phyloP scores from a whole-genome alignment of 1,284 basidiomycete genomes.

The Volvariella volvacea region DNA sequence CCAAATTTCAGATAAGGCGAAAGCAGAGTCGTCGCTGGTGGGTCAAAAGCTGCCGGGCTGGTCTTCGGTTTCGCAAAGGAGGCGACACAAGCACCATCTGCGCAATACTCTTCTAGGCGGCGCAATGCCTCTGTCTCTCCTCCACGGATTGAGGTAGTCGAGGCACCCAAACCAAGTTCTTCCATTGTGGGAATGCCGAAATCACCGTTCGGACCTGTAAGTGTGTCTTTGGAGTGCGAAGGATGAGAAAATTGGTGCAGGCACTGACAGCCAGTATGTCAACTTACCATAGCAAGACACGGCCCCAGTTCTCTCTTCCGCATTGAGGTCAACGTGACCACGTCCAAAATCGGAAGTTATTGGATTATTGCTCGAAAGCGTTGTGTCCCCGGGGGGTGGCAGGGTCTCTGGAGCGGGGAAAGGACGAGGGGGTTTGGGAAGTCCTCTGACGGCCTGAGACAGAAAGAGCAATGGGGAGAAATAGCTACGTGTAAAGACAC shows the following conservation, averaged over 20 bases:
- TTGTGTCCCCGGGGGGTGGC: slow-evolving; percentile 11
- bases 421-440: slow-evolving; percentile 10
- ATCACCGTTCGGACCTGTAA: slow-evolving; percentile 23
- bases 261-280: too few species aligned
- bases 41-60: slow-evolving; percentile 32
- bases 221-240: slow-evolving; percentile 20
- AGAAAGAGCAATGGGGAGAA: not conserved
- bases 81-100: slow-evolving; percentile 27
- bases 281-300: slow-evolving; percentile 7
- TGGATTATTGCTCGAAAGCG: slow-evolving; percentile 6
- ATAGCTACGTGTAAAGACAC: too few species aligned
- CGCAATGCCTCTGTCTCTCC: slow-evolving; percentile 37
- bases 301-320: slow-evolving; percentile 1
- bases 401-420: slow-evolving; percentile 11
- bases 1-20: slow-evolving; percentile 33
- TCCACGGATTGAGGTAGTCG: slow-evolving; percentile 36
- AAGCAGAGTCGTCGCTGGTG: slow-evolving; percentile 19
- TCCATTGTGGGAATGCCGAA: slow-evolving; percentile 26
- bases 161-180: slow-evolving; percentile 32
- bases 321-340: slow-evolving; percentile 15
- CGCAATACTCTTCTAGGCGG: slow-evolving; percentile 29
- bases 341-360: not conserved
- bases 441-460: slow-evolving; percentile 9
- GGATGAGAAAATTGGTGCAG: too few species aligned
- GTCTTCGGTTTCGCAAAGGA: slow-evolving; percentile 44